Evolutionary conservation across 148 eudicot genomes (phyloP).

Genomic region (Cornus controversa): DNA sequence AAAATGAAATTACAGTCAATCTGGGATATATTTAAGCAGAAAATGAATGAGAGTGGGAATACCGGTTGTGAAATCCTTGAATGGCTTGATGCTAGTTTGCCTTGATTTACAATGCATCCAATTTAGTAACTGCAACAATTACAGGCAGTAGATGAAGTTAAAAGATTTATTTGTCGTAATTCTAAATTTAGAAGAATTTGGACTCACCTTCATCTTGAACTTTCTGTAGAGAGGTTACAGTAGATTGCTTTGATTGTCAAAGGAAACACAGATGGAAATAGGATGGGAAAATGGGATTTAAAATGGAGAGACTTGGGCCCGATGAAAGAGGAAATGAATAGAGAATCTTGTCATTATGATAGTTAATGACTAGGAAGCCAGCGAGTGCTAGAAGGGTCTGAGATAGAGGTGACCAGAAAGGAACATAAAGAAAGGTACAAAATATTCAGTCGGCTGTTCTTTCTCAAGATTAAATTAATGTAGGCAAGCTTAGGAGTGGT

Average conservation of each 20-base stretch:
- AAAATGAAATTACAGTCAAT: not conserved
- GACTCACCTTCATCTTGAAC: conserved; percentile 38
- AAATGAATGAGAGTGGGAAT: conserved; percentile 17
- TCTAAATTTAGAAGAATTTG: conserved; percentile 3
- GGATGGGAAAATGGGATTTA: conserved; percentile 1
- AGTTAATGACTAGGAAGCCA: conserved; percentile 7
- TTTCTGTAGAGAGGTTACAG: conserved; percentile 1
- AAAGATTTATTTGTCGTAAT: not conserved
- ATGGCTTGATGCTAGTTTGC: conserved; percentile 32
- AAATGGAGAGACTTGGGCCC: conserved; percentile 6
- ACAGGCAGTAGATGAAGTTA: conserved; percentile 10
- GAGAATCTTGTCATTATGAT: conserved; percentile 8
- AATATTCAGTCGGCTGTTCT: conserved; percentile 27
- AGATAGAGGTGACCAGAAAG: conserved; percentile 20
- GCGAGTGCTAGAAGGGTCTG: conserved; percentile 24
- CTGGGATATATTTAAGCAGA: not conserved
- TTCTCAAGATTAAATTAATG: conserved; percentile 24
- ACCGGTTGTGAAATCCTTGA: conserved; percentile 47
- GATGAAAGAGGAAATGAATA: conserved; percentile 7
- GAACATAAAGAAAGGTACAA: conserved; percentile 35
- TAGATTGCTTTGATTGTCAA: conserved; percentile 6
- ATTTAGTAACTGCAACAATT: conserved; percentile 59
- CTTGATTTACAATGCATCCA: conserved; percentile 68
- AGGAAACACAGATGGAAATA: conserved; percentile 14
- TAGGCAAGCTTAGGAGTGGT: conserved; percentile 17